Evolutionary conservation across 306 rosid genomes (phyloP), one percentile per base, ranked within the genome.

Genomic region (Quercus aquifolioides): DNA sequence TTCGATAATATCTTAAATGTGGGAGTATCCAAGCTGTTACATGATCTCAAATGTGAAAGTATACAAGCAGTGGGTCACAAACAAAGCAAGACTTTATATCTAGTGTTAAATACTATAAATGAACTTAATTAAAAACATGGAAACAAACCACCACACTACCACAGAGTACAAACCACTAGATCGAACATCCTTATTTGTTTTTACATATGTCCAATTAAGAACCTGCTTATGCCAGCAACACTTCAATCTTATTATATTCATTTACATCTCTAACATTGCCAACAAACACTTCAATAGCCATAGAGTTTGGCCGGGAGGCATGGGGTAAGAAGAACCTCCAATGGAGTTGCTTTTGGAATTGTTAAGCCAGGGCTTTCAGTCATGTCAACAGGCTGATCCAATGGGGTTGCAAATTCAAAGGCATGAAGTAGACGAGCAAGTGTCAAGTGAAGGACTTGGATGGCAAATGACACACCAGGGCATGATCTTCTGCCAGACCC

Each of bases 401-500:
- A 72, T 2, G 87, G 80, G 12, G 85, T 86, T 13, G 70, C 57
- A 19, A 91, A 46, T 21, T 84, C 85, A 68, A 91, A 91, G 9
- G 79, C 85, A 25, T 91, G 90, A 64, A 91, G 80, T 12, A 91
- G 56, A 28, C 82, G 79, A 14, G 91, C 89, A 63, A 89, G 88
- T 5, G 88, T 83, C 26, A 91, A 54, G 76, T 81, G 88, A 56
- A 91, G 81, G 3, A 89, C 83, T 75, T 80, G 86, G 49, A 87
- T 81, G 5, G 91, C 93, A 78, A 89, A 83, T 0, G 91, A 87
- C 30, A 82, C 56, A 52, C 92, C 91, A 5, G 89, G 91, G 74
- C 93, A 89, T 1, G 83, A 76, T 71, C 91, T 33, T 79, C 93
- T 76, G 1, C 91, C 93, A 2, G 76, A 82, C 1, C 96, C 96